Conservation (phyloP, 495 filamentous ascomycete genomes). For the Aspergillus haitiensis region DNA sequence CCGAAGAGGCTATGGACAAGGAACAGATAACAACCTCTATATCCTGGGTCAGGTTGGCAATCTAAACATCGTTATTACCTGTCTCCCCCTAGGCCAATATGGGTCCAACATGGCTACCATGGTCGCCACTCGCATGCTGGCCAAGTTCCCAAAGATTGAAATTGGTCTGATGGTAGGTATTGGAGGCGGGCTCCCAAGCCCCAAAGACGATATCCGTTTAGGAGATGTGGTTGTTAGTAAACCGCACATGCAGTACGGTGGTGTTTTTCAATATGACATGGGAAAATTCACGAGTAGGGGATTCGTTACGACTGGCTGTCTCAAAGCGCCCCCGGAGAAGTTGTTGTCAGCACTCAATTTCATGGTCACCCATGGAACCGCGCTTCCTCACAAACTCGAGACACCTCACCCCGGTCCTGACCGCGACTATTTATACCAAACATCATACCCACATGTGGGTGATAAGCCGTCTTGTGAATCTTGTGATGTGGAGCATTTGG, state of each 20-base stretch:
- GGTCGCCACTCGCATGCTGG: constrained; percentile 26
- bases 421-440: background rate
- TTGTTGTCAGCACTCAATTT: constrained; percentile 15
- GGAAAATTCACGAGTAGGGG: constrained; percentile 18
- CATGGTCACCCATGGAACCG: background rate
- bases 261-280: constrained; percentile 24
- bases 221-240: too few relatives aligned
- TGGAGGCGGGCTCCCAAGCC: too few relatives aligned
- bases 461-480: background rate
- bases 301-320: constrained; percentile 27
- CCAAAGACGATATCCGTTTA: too few relatives aligned
- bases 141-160: constrained; percentile 35
- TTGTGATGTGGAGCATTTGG: background rate
- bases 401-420: background rate
- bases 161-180: too few relatives aligned
- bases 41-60: constrained; percentile 33
- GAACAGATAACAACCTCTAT: constrained; percentile 33
- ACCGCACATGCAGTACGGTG: too few relatives aligned
- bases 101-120: constrained; percentile 34
- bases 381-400: background rate
- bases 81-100: constrained; percentile 33
- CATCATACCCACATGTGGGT: constrained; percentile 5
- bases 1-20: constrained; percentile 3
- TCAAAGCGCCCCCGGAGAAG: constrained; percentile 27
- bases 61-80: constrained; percentile 43